Base-by-base conservation (phyloP, 176 grass and related monocot species). In the Ananas comosus region DNA sequence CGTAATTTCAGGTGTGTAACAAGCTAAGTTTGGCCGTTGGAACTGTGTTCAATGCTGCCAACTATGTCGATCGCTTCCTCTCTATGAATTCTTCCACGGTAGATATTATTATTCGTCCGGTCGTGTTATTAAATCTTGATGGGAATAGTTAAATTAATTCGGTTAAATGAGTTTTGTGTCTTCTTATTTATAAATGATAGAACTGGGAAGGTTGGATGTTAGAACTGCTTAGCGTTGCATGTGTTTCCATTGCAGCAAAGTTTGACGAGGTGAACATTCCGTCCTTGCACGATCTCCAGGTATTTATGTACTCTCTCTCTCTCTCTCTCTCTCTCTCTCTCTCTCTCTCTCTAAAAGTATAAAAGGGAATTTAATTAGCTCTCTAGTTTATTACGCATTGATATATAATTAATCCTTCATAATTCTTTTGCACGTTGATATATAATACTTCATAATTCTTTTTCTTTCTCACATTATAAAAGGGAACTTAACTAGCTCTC, bases 151-250 rank as follows among this genome's bases (percentile, higher is more conserved):
- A n/a, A 11, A 63, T 49, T 53, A 57, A 28, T 66, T 47, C 27
- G 48, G 18, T 66, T 19, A 12, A 65, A 42, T 47, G 2, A 58
- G 1, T 47, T 72, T 25, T 50, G 52, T 48, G 17, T 33, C 17
- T 49, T 74, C 19, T 19, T 64, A 57, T 17, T 2, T 22, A 3
- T 42, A 48, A 63, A 17, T 29, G 12, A n/a, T 56, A 97, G 89
- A 67, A 64, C 2, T 97, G 89, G 93, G 93, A 97, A 72, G 50
- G 8, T 13, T 92, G 89, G 93, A 97, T 97, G 93, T 82, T 85
- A 24, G 93, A 97, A 13, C n/a, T 97, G 82, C 79, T 97, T 33
- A 83, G 86, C 71, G 71, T 92, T 63, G 76, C 86, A 7, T 97
- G 89, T 75, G 28, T 89, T 6, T 97, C 93, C 1, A 49, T 92